Percentiles rank a stretch among this genome's conserved stretches.
These are phyloP conservation scores for Clarireedia homoeocarpa DNA, from an alignment of 2,329 filamentous ascomycete genomes.

Conservation along the genomic window DNA sequence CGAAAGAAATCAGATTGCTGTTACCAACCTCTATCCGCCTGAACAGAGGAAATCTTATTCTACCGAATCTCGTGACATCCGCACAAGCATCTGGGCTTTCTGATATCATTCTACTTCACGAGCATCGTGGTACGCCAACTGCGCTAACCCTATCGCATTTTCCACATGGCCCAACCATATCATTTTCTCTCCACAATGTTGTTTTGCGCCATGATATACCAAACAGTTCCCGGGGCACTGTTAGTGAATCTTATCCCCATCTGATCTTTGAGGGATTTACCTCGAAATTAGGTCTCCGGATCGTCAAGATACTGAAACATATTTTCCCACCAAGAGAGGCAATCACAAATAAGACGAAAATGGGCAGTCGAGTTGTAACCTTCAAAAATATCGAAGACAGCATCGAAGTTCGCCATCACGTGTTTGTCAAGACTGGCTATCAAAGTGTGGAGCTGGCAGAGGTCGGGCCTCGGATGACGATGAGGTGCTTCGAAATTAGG, in stretches of 20 bases:
- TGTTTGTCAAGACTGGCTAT: constrained; percentile 89
- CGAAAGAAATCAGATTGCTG: constrained; percentile 81
- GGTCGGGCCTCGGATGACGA: constrained; percentile 93
- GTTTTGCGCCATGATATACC: constrained; percentile 90
- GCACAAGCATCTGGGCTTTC: constrained; percentile 73
- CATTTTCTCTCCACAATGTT: constrained; percentile 87
- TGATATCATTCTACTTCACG: constrained; percentile 82
- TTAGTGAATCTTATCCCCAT: constrained; percentile 88
- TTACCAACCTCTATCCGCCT: constrained; percentile 80
- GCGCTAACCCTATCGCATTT: constrained; percentile 82
- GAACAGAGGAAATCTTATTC: constrained; percentile 84
- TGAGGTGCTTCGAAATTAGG: constrained; percentile 89
- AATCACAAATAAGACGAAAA: constrained; percentile 60
- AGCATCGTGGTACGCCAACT: constrained; percentile 87
- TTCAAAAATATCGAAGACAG: constrained; percentile 92
- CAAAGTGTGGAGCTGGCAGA: constrained; percentile 84
- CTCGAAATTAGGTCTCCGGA: constrained; percentile 68
- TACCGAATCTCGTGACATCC: constrained; percentile 76
- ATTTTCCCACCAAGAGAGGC: constrained; percentile 84
- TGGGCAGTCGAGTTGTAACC: constrained; percentile 83
- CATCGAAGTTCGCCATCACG: constrained; percentile 87
- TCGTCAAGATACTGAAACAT: constrained; percentile 88
- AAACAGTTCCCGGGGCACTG: constrained; percentile 75
- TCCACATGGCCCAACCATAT: constrained; percentile 79
- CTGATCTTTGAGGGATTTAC: constrained; percentile 93